phyloP scores from a whole-genome alignment of 129 eudicot species.

The Saposhnikovia divaricata region DNA sequence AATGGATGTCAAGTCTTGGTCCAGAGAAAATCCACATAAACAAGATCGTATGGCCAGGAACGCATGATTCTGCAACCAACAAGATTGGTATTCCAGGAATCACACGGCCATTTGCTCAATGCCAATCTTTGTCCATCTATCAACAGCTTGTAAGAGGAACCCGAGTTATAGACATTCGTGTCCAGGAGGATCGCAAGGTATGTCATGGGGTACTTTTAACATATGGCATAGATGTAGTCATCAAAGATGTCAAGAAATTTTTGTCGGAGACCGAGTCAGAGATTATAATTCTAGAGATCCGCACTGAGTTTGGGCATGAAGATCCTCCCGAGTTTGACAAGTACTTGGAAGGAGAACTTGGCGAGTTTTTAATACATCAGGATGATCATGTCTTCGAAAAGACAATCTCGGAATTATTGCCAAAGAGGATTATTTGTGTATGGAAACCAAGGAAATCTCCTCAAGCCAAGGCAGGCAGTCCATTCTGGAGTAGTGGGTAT shows the following conservation, averaged over 20 bases:
- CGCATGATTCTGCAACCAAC: constrained; percentile 92
- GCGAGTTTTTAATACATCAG: constrained; percentile 75
- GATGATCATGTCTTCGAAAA: constrained; percentile 71
- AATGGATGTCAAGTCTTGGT: constrained; percentile 68
- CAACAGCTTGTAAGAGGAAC: constrained; percentile 66
- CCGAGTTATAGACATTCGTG: constrained; percentile 71
- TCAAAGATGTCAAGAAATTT: constrained; percentile 63
- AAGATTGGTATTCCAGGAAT: constrained; percentile 69
- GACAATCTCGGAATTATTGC: constrained; percentile 63
- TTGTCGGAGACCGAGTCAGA: constrained; percentile 72
- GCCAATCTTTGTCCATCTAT: constrained; percentile 78
- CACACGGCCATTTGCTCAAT: constrained; percentile 82
- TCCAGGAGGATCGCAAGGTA: constrained; percentile 70
- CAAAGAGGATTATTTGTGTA: constrained; percentile 70
- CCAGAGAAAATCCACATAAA: constrained; percentile 55
- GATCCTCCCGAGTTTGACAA: constrained; percentile 94
- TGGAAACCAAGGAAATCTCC: constrained; percentile 91
- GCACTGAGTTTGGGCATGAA: constrained; percentile 77
- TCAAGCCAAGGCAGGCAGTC: constrained; percentile 60
- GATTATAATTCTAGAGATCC: constrained; percentile 76
- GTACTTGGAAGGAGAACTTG: constrained; percentile 62
- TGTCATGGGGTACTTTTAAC: constrained; percentile 76
- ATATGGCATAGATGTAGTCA: constrained; percentile 60
- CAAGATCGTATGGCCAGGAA: constrained; percentile 93
- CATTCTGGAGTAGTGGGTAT: constrained; percentile 67